A percentile compares a stretch with the other conserved stretches of the same genome.
These are phyloP conservation scores for Paramecium sonneborni DNA, from an alignment of 73 alveolate genomes.

Conservation along the genomic window DNA sequence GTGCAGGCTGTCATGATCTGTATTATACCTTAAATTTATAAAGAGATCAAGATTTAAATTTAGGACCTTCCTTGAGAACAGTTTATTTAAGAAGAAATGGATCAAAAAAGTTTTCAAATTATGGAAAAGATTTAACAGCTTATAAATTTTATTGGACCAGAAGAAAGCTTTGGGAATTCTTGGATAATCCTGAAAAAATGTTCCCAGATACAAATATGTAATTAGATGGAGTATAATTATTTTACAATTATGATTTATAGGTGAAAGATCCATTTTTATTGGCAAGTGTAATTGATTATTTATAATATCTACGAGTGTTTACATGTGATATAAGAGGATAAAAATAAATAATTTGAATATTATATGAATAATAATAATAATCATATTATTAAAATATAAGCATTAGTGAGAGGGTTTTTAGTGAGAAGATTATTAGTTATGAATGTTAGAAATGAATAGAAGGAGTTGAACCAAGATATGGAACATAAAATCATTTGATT, in stretches of 20 bases:
- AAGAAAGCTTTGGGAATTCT: constrained; percentile 32
- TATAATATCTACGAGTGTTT: constrained; percentile 19
- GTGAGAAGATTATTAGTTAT: not conserved
- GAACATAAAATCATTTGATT: not conserved
- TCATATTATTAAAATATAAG: not conserved
- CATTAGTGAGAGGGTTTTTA: not conserved
- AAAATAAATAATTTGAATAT: not conserved
- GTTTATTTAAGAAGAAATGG: constrained; percentile 47
- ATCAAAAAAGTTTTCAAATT: not conserved
- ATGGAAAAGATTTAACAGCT: not conserved
- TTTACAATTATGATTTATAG: not conserved
- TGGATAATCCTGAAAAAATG: constrained; percentile 44
- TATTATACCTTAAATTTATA: not conserved
- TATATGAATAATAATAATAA: not conserved
- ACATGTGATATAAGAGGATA: not conserved
- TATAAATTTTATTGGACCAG: constrained; percentile 32
- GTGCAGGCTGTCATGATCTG: not conserved
- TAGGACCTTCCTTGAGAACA: constrained; percentile 32
- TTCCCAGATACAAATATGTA: constrained; percentile 34
- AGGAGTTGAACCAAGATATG: not conserved
- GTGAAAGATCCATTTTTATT: not conserved
- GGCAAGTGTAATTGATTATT: constrained; percentile 1
- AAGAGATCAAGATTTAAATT: not conserved
- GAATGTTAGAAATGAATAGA: not conserved
- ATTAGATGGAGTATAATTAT: constrained; percentile 36